Evolutionary conservation across 1,284 basidiomycete genomes (phyloP), one percentile per base, ranked within the genome.

Genomic region (Ganoderma resinaceum): DNA sequence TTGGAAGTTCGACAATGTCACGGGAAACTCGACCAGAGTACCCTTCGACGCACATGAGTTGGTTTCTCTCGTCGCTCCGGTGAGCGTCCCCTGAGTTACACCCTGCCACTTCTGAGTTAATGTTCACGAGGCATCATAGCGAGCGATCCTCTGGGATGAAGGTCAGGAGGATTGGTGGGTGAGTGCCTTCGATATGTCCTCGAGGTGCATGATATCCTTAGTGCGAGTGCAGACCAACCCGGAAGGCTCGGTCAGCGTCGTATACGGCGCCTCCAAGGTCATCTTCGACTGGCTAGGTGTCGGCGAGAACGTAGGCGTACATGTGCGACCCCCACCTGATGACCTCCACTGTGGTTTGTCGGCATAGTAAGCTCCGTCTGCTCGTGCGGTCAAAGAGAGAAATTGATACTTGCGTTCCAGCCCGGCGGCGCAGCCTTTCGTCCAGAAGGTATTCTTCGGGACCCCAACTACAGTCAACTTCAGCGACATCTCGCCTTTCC

Each of bases 101-200:
- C n/a, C n/a, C n/a, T n/a, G n/a, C n/a, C n/a, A n/a, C n/a, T n/a
- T n/a, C n/a, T n/a, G n/a, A n/a, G n/a, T n/a, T n/a, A n/a, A n/a
- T n/a, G n/a, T n/a, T n/a, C n/a, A n/a, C n/a, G n/a, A n/a, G n/a
- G n/a, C n/a, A n/a, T 37, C 38, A 7, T 31, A 71, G 70, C 70
- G 70, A 2, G 70, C 70, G 11, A 66, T 71, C n/a, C 66, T 71
- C 6, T 71, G 70, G 70, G 70, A 71, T 33, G 70, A 71, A 58
- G 70, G 70, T 1, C 58, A 68, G 23, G 67, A 68, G 23, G 70
- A 71, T 37, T 71, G 67, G 66, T 71, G 70, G 70, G 70, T 66
- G 18, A 68, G 70, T 65, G n/a, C n/a, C n/a, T n/a, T n/a, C n/a
- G n/a, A 26, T 31, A 31, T 35, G 16, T 42, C 11, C 14, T 11